These are phyloP conservation scores for Aspergillus glaucus DNA, from an alignment of 2,329 filamentous ascomycete species.

Conservation along the genomic window DNA sequence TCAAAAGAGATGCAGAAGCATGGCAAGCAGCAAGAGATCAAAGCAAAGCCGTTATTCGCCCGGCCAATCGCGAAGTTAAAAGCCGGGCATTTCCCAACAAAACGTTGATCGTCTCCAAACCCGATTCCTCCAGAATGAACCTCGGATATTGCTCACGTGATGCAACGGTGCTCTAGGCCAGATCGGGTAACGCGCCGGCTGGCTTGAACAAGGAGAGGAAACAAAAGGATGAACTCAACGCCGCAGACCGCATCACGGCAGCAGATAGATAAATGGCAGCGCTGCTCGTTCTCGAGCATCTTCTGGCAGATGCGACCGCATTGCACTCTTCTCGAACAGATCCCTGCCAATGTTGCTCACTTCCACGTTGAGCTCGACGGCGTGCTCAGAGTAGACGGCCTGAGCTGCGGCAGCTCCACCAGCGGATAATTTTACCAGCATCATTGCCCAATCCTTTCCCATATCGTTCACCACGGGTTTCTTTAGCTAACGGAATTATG, in stretches of 20 bases:
- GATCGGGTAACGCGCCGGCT: not conserved
- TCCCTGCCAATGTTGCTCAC: not conserved
- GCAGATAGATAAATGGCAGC: not conserved
- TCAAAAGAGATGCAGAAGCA: not conserved
- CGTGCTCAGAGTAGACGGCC: not conserved
- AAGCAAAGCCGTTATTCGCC: not conserved
- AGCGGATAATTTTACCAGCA: not conserved
- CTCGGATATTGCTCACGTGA: slow-evolving; percentile 22
- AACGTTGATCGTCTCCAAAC: slow-evolving; percentile 12
- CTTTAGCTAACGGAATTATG: slow-evolving; percentile 16
- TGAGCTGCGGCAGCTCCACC: not conserved
- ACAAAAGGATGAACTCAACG: slow-evolving; percentile 16
- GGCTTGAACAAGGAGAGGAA: not conserved
- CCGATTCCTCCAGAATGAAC: slow-evolving; percentile 18
- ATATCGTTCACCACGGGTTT: not conserved
- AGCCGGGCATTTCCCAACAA: slow-evolving; percentile 15
- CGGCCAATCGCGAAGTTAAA: slow-evolving; percentile 1
- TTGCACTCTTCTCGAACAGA: not conserved
- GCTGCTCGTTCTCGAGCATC: not conserved
- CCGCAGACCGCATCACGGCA: slow-evolving; percentile 14
- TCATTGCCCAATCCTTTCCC: too few relatives aligned
- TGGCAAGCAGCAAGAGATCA: not conserved
- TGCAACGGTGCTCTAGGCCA: not conserved
- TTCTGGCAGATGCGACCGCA: not conserved
- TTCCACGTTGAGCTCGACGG: not conserved